Conservation (phyloP, 2,329 filamentous ascomycete species). For the Aspergillus chevalieri region DNA sequence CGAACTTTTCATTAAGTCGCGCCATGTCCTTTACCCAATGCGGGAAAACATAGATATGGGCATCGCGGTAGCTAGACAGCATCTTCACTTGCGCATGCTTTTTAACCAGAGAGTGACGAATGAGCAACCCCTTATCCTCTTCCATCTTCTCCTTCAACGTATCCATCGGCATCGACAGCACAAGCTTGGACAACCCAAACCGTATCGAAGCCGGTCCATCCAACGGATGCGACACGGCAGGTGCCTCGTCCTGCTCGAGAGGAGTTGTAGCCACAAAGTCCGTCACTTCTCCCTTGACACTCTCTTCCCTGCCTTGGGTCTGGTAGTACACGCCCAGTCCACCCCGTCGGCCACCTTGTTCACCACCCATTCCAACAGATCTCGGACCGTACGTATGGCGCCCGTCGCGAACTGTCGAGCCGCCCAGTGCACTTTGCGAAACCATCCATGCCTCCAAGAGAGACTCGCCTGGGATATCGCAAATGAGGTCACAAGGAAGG, state of each 20-base stretch:
- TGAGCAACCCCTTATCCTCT: slow-evolving; percentile 58
- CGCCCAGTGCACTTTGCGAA: slow-evolving; percentile 63
- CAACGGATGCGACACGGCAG: slow-evolving; percentile 52
- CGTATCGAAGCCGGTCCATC: slow-evolving; percentile 55
- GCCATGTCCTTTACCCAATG: slow-evolving; percentile 86
- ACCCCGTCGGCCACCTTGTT: slow-evolving; percentile 60
- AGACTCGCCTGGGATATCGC: slow-evolving; percentile 75
- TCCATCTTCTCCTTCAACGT: slow-evolving; percentile 79
- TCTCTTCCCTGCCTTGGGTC: slow-evolving; percentile 64
- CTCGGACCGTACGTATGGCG: slow-evolving; percentile 35
- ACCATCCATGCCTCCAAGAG: slow-evolving; percentile 91
- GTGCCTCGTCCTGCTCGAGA: slow-evolving; percentile 46
- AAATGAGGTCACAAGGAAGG: slow-evolving; percentile 88
- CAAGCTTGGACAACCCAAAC: slow-evolving; percentile 65
- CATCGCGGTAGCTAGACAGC: slow-evolving; percentile 77
- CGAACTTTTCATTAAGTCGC: slow-evolving; percentile 69
- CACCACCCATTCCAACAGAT: slow-evolving; percentile 47
- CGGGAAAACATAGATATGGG: slow-evolving; percentile 91
- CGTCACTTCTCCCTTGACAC: slow-evolving; percentile 83
- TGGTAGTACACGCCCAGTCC: slow-evolving; percentile 89
- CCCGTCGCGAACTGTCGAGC: slow-evolving; percentile 47
- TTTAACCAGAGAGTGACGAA: slow-evolving; percentile 70
- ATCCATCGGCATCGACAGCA: slow-evolving; percentile 83
- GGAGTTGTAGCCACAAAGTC: slow-evolving; percentile 81
- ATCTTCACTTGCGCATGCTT: slow-evolving; percentile 71